phyloP scores from a whole-genome alignment of 2,329 filamentous ascomycete species.

The Microascus cirrosus region DNA sequence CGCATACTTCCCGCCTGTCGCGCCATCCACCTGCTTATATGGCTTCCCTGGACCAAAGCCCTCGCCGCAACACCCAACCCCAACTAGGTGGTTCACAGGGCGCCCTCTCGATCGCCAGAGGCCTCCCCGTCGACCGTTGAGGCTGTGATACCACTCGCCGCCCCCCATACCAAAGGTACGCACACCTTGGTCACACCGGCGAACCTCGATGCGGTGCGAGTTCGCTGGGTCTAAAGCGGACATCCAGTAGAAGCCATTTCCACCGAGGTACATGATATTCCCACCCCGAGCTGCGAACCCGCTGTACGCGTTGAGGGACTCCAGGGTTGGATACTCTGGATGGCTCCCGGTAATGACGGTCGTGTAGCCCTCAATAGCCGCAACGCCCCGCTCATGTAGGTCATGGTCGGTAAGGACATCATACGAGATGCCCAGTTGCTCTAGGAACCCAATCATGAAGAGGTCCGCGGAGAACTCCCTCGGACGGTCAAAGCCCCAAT shows the following conservation, averaged over 20 bases:
- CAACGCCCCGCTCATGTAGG: constrained; percentile 11
- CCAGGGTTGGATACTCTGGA: constrained; percentile 20
- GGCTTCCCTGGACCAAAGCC: constrained; percentile 17
- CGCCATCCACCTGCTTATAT: constrained; percentile 4
- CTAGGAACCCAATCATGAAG: constrained; percentile 21
- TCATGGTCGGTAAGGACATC: constrained; percentile 25
- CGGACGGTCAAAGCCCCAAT: constrained; percentile 21
- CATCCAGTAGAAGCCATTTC: constrained; percentile 23
- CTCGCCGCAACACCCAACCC: constrained; percentile 17
- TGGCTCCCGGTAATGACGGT: constrained; percentile 18
- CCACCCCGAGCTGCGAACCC: constrained; percentile 17
- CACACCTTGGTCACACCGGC: constrained; percentile 19
- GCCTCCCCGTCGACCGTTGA: constrained; percentile 18
- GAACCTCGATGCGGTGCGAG: constrained; percentile 21
- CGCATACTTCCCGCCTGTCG: not conserved
- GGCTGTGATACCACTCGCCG: constrained; percentile 16
- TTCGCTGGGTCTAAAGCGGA: constrained; percentile 12
- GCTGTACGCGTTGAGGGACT: constrained; percentile 16
- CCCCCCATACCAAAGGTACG: constrained; percentile 15
- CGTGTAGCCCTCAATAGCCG: constrained; percentile 9
- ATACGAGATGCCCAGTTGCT: constrained; percentile 17
- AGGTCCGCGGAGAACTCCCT: constrained; percentile 22
- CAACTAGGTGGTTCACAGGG: constrained; percentile 18
- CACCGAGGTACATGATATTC: constrained; percentile 23
- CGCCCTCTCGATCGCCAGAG: constrained; percentile 19